These are phyloP conservation scores for Neonectria coccinea DNA, from an alignment of 2,329 filamentous ascomycete genomes.

Conservation along the genomic window DNA sequence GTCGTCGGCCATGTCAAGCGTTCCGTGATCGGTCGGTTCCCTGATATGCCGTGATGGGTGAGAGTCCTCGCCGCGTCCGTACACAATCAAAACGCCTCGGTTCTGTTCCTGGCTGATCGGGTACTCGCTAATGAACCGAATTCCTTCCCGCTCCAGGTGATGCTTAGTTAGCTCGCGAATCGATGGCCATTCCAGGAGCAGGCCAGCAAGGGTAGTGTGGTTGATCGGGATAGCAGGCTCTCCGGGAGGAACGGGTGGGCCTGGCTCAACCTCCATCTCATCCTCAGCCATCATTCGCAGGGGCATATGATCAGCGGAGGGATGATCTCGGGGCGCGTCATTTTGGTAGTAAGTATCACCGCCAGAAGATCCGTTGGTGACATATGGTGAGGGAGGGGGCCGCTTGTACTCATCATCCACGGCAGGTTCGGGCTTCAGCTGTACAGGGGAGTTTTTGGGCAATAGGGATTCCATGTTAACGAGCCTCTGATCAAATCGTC, in stretches of 20 bases:
- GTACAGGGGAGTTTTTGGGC: conserved; percentile 35
- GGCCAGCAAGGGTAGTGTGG: conserved; percentile 90
- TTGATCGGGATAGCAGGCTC: conserved; percentile 82
- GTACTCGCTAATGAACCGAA: conserved; percentile 74
- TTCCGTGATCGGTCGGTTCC: conserved; percentile 54
- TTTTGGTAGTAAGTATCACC: conserved; percentile 37
- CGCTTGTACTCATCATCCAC: conserved; percentile 48
- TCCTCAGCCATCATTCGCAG: conserved; percentile 56
- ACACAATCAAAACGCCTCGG: conserved; percentile 79
- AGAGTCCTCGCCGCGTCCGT: conserved; percentile 81
- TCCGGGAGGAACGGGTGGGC: conserved; percentile 65
- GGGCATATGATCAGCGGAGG: conserved; percentile 43
- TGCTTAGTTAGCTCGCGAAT: conserved; percentile 73
- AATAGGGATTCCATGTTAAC: conserved; percentile 51
- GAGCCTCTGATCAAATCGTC: conserved; percentile 53
- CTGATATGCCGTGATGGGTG: conserved; percentile 66
- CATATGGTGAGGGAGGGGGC: conserved; percentile 37
- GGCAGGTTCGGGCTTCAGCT: conserved; percentile 46
- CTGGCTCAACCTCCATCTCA: conserved; percentile 63
- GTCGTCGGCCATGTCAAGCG: conserved; percentile 59
- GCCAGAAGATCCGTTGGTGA: conserved; percentile 37
- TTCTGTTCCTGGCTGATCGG: conserved; percentile 81
- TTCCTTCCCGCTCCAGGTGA: conserved; percentile 60
- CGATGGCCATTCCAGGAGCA: conserved; percentile 78
- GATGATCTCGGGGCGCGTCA: conserved; percentile 44